Evolutionary conservation across 2,329 filamentous ascomycete species (phyloP), one percentile per base, ranked within the genome.

Genomic region (Claviceps pusilla): DNA sequence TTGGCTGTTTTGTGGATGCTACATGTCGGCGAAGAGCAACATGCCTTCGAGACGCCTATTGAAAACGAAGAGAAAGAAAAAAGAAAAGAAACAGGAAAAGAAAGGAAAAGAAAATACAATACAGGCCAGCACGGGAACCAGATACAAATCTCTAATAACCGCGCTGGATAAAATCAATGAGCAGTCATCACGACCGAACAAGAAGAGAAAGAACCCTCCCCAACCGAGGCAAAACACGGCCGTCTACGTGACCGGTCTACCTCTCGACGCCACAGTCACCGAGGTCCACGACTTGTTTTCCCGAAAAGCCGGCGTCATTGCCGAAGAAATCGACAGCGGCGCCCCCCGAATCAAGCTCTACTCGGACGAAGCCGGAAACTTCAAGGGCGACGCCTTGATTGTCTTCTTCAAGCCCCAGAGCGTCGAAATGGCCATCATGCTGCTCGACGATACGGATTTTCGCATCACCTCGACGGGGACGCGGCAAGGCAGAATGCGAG

Each of bases 341-440:
- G 80, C 83, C 48, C 88, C 89, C 48, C 84, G 93, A 42, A 91
- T 98, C 70, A 97, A 95, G 72, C 81, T 98, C 68, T 98, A 98
- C 71, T 81, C 76, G 24, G 84, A 96, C 65, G 81, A 86, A 1
- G 71, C 83, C 1, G 93, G 89, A 24, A 79, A 82, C 16, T 95
- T 95, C 76, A 97, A 96, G 66, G 93, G 93, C 57, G 90, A 97
- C 65, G 90, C 88, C 2, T 76, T 98, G 37, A 76, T 98, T 54
- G 87, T 97, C 41, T 98, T 94, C 71, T 96, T 95, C 77, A 88
- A 93, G 62, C 86, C 89, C 0, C 89, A 95, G 65, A 94, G 87
- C n/a, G 91, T 98, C 56, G 75, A 86, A 46, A 84, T 89, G 72
- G 88, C 88, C 48, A 86, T 91, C 59, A 82, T 84, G 72, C 76